Conservation (phyloP, 2,329 filamentous ascomycete species). For the Talaromyces atroroseus region DNA sequence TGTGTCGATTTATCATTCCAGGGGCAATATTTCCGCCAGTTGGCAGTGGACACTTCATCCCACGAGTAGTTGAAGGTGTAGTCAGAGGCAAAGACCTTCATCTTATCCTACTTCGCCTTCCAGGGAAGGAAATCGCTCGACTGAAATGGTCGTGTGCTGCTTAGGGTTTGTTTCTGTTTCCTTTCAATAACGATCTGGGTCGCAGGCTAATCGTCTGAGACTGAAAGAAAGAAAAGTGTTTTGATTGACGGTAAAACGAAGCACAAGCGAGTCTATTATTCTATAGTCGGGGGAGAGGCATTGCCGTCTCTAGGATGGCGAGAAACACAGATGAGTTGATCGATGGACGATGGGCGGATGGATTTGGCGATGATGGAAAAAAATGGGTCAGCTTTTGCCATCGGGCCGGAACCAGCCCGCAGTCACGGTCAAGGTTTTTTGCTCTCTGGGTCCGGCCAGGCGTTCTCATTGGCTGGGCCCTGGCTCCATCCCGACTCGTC, state of each 20-base stretch:
- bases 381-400: background rate
- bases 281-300: background rate
- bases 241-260: background rate
- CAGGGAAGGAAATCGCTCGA: background rate
- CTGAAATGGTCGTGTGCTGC: background rate
- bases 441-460: too few species aligned
- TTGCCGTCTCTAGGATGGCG: background rate
- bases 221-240: background rate
- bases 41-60: constrained; percentile 94
- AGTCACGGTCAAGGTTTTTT: background rate
- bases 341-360: background rate
- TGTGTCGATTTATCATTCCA: constrained; percentile 99
- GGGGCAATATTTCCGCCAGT: constrained; percentile 98
- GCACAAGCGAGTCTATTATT: background rate
- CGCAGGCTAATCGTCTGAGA: background rate
- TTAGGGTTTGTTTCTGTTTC: background rate
- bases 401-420: background rate
- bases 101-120: constrained; percentile 32
- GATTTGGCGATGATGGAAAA: constrained; percentile 2
- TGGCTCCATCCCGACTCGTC: background rate
- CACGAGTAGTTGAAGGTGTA: constrained; percentile 96
- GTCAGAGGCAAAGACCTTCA: constrained; percentile 92
- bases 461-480: background rate
- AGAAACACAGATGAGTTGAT: background rate
- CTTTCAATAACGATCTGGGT: background rate